Conservation (phyloP, 139 green algal species). For the Picochlorum sp. region DNA sequence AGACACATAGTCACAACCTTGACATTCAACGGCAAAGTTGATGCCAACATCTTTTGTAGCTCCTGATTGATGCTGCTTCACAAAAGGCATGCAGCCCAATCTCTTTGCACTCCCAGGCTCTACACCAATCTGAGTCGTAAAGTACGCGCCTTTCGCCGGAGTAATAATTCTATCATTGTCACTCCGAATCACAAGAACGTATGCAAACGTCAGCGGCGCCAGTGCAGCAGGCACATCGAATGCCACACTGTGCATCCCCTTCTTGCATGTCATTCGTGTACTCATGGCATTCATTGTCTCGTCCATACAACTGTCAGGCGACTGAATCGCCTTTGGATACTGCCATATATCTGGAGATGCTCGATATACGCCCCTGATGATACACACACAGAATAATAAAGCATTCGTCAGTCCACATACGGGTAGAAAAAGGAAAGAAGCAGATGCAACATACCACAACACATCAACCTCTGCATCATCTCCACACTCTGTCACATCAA, state of each 20-base stretch:
- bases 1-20: conserved; percentile 39
- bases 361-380: conserved; percentile 31
- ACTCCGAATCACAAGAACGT: conserved; percentile 6
- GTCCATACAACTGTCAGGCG: conserved; percentile 16
- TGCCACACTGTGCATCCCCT: neutral
- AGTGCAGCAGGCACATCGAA: conserved; percentile 16
- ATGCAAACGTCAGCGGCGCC: conserved; percentile 23
- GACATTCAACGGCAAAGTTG: conserved; percentile 55
- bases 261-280: conserved; percentile 10
- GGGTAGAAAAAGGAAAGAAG: too few relatives aligned
- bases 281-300: conserved; percentile 22
- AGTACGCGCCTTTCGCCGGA: conserved; percentile 6
- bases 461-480: too few relatives aligned
- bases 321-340: conserved; percentile 18
- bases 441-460: too few relatives aligned
- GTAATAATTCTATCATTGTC: neutral
- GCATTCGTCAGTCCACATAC: too few relatives aligned
- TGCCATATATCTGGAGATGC: conserved; percentile 22
- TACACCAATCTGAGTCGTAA: conserved; percentile 16
- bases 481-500: too few relatives aligned
- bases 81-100: neutral
- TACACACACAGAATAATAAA: neutral
- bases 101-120: neutral
- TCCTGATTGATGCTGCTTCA: neutral
- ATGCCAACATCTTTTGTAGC: conserved; percentile 6